Evolutionary conservation across 345 rosid species (phyloP), one percentile per base, ranked within the genome.

Genomic region (Eucalyptus cladocalyx): DNA sequence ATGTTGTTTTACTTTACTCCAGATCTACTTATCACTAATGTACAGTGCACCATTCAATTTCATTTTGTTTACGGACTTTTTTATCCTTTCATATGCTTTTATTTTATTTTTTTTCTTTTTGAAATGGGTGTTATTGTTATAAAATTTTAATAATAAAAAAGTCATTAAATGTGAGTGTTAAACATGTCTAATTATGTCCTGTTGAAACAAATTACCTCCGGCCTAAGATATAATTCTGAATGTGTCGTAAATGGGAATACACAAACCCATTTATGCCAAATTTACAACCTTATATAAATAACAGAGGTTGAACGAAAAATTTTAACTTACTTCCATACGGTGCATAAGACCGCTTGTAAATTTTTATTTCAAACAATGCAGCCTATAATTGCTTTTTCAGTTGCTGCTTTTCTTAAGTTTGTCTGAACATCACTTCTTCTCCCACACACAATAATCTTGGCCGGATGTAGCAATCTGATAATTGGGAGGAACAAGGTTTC

Each of bases 401-500:
- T 5, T 72, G 45, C 13, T 19, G 6, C 28, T 69, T 69, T 16
- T n/a, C 37, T 37, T 37, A 21, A 37, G 45, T 72, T 72, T 72
- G 45, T 3, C 83, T 34, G 15, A 37, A 37, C 45, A 72, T 90
- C 88, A 90, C 50, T 92, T 80, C 92, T 91, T 94, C 69, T 91
- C 92, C 98, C 98, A 97, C 6, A 97, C 96, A 49, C 91, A 90
- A 43, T 90, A 97, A 89, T 93, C 94, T 12, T 89, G 87, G 87
- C 97, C 98, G 3, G 95, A 92, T 53, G 94, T 88, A 90, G 95
- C 96, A 88, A 97, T 89, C 91, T 88, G 91, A 92, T 92, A 95
- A 80, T 92, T 90, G 37, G 95, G 62, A 58, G 99, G 97, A 54
- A 97, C 92, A 11, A 96, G 97, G 87, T 90, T 90, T 83, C 97